Base-by-base conservation (phyloP, 108 stramenopile genomes). In the Discostella pseudostelligera region DNA sequence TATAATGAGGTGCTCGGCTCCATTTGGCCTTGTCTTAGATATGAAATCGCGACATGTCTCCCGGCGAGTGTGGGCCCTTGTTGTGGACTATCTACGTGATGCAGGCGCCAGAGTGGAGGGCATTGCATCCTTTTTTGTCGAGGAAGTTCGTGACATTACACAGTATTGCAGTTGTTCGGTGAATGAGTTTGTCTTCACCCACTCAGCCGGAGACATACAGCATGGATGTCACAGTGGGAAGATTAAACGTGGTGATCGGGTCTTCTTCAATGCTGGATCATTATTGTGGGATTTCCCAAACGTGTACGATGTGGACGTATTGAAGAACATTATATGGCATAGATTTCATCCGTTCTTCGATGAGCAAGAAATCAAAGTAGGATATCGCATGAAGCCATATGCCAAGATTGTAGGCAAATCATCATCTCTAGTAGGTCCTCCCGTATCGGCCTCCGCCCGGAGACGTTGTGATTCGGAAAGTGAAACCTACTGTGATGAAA, bases 231-330 rank as follows among this genome's bases (percentile, higher is more conserved):
- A 91, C 60, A 70, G 79, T 35, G 89, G 89, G 2, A 50, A 44
- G 11, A 63, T 94, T 8, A 72, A 59, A 50, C 62, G 71, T 21
- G 89, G 89, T 0, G 93, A 94, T 69, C 74, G 59, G 47, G 88
- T 94, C 2, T 87, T 94, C 39, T 89, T 94, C 73, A 94, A 94
- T 67, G 93, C 83, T 25, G 93, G 93, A n/a, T 79, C 75, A 8
- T 61, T 94, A 44, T 55, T 92, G 21, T 88, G 84, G 83, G 81
- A 85, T 20, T 78, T 78, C 57, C 79, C 78, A 7, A 64, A 74
- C 28, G 59, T 81, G n/a, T 60, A 71, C 50, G 58, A 69, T 51
- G 40, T 59, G 11, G 68, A 69, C 8, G 62, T 68, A 21, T 25
- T 74, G 21, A 82, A 60, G 32, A 78, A 71, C 42, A 80, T 80